Percentiles rank a stretch among this genome's conserved stretches.
phyloP scores from a whole-genome alignment of 2,329 filamentous ascomycete genomes.

The Epichloe hybrida region DNA sequence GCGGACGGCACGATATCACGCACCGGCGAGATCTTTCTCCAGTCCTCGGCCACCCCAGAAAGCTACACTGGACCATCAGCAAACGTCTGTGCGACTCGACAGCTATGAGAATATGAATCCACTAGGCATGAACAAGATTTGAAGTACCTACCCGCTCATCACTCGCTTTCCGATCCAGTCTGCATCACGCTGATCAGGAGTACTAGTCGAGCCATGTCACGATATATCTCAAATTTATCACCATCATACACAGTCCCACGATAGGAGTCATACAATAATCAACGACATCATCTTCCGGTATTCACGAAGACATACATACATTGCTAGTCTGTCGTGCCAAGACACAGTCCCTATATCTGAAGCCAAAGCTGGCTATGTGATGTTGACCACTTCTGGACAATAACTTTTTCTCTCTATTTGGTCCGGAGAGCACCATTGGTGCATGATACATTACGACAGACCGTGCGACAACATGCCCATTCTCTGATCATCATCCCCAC shows the following conservation, averaged over 20 bases:
- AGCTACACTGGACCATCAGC: slow-evolving; percentile 28
- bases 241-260: not conserved
- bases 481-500: not conserved
- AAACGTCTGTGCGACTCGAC: slow-evolving; percentile 23
- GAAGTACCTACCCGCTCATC: not conserved
- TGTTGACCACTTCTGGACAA: not conserved
- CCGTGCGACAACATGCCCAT: too few relatives aligned
- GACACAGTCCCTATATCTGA: not conserved
- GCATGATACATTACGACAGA: too few relatives aligned
- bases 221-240: not conserved
- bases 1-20: slow-evolving; percentile 38
- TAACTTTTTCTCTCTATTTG: too few relatives aligned
- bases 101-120: slow-evolving; percentile 34
- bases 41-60: slow-evolving; percentile 35
- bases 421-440: too few relatives aligned
- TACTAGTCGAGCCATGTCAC: not conserved
- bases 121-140: slow-evolving; percentile 41
- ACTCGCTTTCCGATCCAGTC: not conserved
- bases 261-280: not conserved
- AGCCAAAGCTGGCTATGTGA: not conserved
- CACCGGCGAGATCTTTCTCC: slow-evolving; percentile 41
- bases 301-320: not conserved
- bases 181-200: too few relatives aligned
- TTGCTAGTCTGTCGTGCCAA: not conserved
- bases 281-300: not conserved